These are phyloP conservation scores for Larix sibirica DNA, from an alignment of 83 land plant species.

Conservation along the genomic window DNA sequence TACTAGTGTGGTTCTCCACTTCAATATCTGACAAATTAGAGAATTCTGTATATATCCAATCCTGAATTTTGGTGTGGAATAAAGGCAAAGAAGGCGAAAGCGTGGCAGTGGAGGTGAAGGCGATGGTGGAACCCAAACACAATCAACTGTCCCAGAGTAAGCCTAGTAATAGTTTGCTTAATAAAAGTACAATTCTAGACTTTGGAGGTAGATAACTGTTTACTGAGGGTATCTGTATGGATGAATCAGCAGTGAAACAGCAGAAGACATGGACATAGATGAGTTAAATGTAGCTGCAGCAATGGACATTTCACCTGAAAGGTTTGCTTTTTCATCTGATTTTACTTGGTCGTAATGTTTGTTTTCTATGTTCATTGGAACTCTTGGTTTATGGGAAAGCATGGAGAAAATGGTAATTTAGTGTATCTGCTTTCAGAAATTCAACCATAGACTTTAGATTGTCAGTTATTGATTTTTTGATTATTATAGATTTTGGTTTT, in stretches of 20 bases:
- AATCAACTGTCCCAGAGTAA: slow-evolving; percentile 18
- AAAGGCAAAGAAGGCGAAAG: slow-evolving; percentile 9
- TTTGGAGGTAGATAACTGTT: not conserved
- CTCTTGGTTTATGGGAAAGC: not conserved
- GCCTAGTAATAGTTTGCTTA: not conserved
- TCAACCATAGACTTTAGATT: not conserved
- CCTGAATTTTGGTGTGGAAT: slow-evolving; percentile 1
- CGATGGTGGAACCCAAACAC: slow-evolving; percentile 9
- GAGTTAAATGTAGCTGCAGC: slow-evolving; percentile 17
- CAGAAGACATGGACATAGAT: slow-evolving; percentile 65
- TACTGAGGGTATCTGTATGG: not conserved
- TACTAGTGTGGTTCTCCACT: not conserved
- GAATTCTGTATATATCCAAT: not conserved
- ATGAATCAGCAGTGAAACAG: slow-evolving; percentile 19
- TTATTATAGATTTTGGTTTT: not conserved
- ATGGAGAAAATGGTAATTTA: not conserved
- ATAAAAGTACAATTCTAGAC: not conserved
- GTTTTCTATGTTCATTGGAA: not conserved
- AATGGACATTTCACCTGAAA: slow-evolving; percentile 44
- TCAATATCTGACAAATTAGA: not conserved
- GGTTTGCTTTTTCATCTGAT: slow-evolving; percentile 26
- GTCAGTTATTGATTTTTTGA: not conserved
- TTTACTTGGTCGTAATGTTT: not conserved
- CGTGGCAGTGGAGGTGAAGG: slow-evolving; percentile 2
- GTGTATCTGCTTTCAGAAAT: not conserved